phyloP scores from a whole-genome alignment of 2,329 filamentous ascomycete species.

The Colletotrichum chlorophyti region DNA sequence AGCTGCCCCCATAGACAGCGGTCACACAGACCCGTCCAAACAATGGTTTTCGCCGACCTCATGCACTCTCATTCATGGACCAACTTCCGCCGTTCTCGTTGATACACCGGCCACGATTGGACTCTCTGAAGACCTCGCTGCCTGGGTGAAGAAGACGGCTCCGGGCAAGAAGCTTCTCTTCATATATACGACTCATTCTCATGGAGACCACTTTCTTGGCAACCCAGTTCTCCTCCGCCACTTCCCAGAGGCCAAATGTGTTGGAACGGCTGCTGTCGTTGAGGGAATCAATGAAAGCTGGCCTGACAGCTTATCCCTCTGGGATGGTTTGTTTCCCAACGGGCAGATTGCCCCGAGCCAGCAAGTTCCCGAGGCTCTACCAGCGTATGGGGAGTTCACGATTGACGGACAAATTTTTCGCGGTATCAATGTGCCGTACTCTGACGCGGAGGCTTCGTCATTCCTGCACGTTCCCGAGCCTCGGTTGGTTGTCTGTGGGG shows the following conservation, averaged over 20 bases:
- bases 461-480: background rate
- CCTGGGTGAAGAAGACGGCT: too few species aligned
- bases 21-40: too few species aligned
- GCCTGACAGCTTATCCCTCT: too few species aligned
- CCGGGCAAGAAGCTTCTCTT: background rate
- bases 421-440: background rate
- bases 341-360: too few species aligned
- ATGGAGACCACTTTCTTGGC: constrained; percentile 5
- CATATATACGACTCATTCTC: background rate
- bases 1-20: too few species aligned
- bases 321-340: too few species aligned
- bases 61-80: too few species aligned
- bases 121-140: too few species aligned
- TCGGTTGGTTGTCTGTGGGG: background rate
- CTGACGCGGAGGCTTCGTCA: background rate
- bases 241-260: background rate
- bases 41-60: too few species aligned
- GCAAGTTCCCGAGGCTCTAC: background rate
- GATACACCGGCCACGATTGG: too few species aligned
- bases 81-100: too few species aligned
- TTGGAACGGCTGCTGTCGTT: background rate
- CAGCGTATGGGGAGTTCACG: background rate
- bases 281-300: background rate
- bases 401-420: background rate
- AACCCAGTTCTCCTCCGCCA: background rate